These are phyloP conservation scores for Cystofilobasidium bisporidii DNA, from an alignment of 768 basidiomycete genomes.

Conservation along the genomic window DNA sequence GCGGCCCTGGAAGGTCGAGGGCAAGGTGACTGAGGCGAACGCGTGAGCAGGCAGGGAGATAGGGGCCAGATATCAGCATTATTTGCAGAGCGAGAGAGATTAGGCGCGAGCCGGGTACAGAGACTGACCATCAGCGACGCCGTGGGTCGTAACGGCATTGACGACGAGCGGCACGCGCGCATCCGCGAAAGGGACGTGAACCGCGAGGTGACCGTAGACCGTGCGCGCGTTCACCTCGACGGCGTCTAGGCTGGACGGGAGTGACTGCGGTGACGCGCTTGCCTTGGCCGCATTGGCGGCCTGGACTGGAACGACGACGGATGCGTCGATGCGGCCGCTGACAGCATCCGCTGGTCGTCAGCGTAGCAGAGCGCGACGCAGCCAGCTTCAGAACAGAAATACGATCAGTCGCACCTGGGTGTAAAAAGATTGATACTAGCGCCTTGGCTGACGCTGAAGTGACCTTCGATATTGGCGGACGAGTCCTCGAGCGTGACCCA, in stretches of 20 bases:
- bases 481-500: neutral
- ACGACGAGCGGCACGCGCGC: too few species aligned
- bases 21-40: neutral
- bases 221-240: too few species aligned
- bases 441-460: neutral
- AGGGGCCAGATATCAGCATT: neutral
- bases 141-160: too few species aligned
- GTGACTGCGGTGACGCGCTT: too few species aligned
- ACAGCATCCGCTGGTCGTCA: too few species aligned
- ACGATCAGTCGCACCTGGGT: neutral
- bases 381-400: neutral
- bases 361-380: neutral
- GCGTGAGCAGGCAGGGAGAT: neutral
- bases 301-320: too few species aligned
- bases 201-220: too few species aligned
- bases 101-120: too few species aligned
- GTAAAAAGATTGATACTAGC: neutral
- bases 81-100: neutral
- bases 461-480: neutral
- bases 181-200: too few species aligned
- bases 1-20: neutral
- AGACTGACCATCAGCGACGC: neutral
- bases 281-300: too few species aligned
- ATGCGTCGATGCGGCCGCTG: too few species aligned
- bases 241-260: too few species aligned